Conservation (phyloP, 345 rosid genomes). For the Boechera divaricarpa region DNA sequence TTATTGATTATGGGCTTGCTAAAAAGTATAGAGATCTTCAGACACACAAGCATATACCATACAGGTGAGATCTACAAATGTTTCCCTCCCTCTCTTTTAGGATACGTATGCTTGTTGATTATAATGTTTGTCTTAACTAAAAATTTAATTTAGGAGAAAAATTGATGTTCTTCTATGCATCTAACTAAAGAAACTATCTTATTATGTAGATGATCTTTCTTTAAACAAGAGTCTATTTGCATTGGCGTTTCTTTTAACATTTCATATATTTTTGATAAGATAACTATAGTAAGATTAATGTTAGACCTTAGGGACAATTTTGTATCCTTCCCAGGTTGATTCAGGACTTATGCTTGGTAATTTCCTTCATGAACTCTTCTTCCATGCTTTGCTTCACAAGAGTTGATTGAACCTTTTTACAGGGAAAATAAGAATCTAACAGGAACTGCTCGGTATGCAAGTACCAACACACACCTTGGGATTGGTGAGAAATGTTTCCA, state of each 20-base stretch:
- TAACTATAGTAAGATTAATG: no score
- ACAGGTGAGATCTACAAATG: slow-evolving; percentile 48
- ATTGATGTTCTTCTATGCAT: background rate
- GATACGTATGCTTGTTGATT: background rate
- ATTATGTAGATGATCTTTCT: background rate
- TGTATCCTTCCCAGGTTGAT: background rate
- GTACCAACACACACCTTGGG: slow-evolving; percentile 96
- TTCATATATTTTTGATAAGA: background rate
- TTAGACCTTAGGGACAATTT: no score
- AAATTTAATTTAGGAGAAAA: background rate
- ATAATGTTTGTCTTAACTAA: background rate
- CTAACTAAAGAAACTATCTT: background rate
- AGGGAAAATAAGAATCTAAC: slow-evolving; percentile 94
- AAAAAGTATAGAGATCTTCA: slow-evolving; percentile 88
- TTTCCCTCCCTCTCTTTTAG: background rate
- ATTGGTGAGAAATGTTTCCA: slow-evolving; percentile 58
- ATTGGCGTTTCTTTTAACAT: background rate
- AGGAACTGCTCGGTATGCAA: slow-evolving; percentile 95
- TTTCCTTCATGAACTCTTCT: slow-evolving; percentile 7
- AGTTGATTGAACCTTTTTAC: slow-evolving; percentile 19
- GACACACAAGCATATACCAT: slow-evolving; percentile 90
- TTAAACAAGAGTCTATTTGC: background rate
- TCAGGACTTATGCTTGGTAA: background rate
- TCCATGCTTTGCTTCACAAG: slow-evolving; percentile 27
- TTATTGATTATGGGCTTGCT: slow-evolving; percentile 89